Base-by-base conservation (phyloP, 106 monocot species). In the Dioscorea zingiberensis region DNA sequence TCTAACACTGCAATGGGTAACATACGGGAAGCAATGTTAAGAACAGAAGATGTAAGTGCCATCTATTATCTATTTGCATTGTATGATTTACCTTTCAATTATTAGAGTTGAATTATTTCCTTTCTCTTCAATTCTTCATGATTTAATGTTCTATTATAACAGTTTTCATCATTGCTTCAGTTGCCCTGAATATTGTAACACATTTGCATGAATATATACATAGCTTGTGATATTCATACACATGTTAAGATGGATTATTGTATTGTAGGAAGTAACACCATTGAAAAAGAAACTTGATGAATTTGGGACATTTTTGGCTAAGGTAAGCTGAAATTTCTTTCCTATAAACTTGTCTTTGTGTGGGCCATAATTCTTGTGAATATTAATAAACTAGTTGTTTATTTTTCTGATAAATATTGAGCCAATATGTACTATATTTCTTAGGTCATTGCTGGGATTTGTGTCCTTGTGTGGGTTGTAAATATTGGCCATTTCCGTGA, bases 211-310 rank as follows among this genome's bases (percentile, higher is more conserved):
- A 6, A 38, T 6, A 23, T 21, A 58, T 23, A 22, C 22, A 18
- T 13, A 51, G 51, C 19, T 51, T 51, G 8, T 16, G 19, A 51
- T 51, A 4, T 51, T 51, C 2, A 18, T 51, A 2, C 7, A 18
- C 51, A 51, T 51, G 13, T 51, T 51, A 15, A 18, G 15, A 51
- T 51, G 18, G 15, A 18, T 19, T 19, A 18, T 51, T 16, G 15
- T 51, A 21, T 77, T 80, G 27, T 84, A 98, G 98, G 98, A 98
- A 77, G 76, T 63, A 47, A 98, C 98, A 48, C 98, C 98, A 23
- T 80, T 98, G 74, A 98, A 98, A 77, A 98, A 98, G 79, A 98
- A 98, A 60, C 98, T 98, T 74, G 98, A 98, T 83, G 98, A 98
- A 72, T 98, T 98, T 72, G 89, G 98, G 53, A 93, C 89, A 44